A percentile compares a stretch with the other conserved stretches of the same genome.
Evolutionary conservation across 805 yeast genomes (phyloP).

Genomic region (Nadsonia fulvescens): DNA sequence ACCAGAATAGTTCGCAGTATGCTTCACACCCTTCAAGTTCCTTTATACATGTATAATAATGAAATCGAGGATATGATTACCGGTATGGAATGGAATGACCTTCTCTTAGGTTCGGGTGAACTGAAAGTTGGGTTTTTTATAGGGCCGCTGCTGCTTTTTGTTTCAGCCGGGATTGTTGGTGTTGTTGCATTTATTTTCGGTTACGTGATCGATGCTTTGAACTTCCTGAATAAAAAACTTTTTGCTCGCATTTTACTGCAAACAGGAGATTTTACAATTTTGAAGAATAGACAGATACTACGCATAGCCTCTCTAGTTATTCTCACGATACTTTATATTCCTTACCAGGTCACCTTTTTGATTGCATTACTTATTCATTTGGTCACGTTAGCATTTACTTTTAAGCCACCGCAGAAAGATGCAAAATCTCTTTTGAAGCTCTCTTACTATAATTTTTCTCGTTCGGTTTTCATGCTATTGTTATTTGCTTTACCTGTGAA

Average conservation of each 20-base stretch:
- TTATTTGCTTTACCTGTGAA: conserved; percentile 66
- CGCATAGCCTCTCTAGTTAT: conserved; percentile 17
- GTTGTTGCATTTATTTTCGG: background rate
- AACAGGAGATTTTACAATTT: too few relatives aligned
- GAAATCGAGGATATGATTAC: conserved; percentile 2
- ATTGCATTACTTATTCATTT: conserved; percentile 42
- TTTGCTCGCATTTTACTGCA: too few relatives aligned
- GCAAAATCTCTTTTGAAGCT: conserved; percentile 11
- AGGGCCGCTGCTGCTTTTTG: conserved; percentile 2
- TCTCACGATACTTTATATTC: conserved; percentile 44
- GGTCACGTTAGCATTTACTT: conserved; percentile 2
- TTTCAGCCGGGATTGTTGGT: conserved; percentile 4
- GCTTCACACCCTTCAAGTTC: conserved; percentile 2
- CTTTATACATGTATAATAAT: conserved; percentile 2
- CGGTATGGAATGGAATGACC: conserved; percentile 5
- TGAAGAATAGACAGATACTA: background rate
- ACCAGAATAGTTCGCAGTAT: conserved; percentile 1
- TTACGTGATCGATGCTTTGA: background rate
- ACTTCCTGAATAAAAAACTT: background rate
- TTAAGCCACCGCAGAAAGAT: conserved; percentile 8
- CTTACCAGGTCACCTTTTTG: conserved; percentile 64
- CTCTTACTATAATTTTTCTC: conserved; percentile 39
- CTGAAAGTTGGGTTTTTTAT: conserved; percentile 2
- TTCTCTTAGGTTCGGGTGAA: conserved; percentile 4
- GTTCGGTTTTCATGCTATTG: conserved; percentile 49